Evolutionary conservation across 306 rosid genomes (phyloP).

Genomic region (Pyrus communis): DNA sequence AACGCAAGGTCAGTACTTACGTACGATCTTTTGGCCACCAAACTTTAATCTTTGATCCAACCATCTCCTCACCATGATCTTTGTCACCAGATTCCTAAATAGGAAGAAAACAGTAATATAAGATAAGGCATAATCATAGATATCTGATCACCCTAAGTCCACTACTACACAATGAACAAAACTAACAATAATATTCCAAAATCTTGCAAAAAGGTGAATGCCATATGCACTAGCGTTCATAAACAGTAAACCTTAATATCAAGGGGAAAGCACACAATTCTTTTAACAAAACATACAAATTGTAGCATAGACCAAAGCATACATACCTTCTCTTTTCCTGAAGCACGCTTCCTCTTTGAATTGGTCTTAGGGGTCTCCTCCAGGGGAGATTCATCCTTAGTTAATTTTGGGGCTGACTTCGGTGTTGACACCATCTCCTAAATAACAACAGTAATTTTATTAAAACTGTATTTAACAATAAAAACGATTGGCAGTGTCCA

Average conservation of each 20-base stretch:
- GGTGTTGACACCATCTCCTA: slow-evolving; percentile 43
- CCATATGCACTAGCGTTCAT: background rate
- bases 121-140: background rate
- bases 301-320: background rate
- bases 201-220: background rate
- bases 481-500: background rate
- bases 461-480: background rate
- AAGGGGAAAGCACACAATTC: background rate
- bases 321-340: slow-evolving; percentile 56
- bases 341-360: slow-evolving; percentile 65
- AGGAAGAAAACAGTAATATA: background rate
- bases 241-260: background rate
- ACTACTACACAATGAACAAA: background rate
- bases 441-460: slow-evolving; percentile 6
- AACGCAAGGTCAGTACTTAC: slow-evolving; percentile 43
- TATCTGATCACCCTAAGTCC: background rate
- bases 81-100: slow-evolving; percentile 44
- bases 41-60: slow-evolving; percentile 65
- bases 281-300: background rate
- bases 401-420: slow-evolving; percentile 38
- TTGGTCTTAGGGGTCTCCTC: slow-evolving; percentile 51
- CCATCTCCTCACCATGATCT: slow-evolving; percentile 42
- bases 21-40: slow-evolving; percentile 76
- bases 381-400: slow-evolving; percentile 30
- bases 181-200: background rate